Conservation (phyloP, 192 early-diverging fungal genomes). For the Spinellus fusiger region DNA sequence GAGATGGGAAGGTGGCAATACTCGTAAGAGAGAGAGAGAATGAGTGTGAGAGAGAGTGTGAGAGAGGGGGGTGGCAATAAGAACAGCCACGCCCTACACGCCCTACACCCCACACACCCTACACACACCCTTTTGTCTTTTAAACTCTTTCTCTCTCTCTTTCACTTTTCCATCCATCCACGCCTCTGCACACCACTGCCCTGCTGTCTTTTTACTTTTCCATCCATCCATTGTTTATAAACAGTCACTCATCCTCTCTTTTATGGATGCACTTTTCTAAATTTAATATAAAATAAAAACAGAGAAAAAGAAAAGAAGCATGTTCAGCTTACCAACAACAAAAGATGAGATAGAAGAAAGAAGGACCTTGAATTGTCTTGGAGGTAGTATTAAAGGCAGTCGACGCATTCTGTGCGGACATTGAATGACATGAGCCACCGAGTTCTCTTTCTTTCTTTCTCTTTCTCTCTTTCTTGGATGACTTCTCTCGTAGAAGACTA, state of each 20-base stretch:
- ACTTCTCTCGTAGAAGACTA: too few relatives aligned
- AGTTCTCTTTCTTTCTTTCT: background rate
- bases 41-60: too few relatives aligned
- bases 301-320: background rate
- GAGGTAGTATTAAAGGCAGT: background rate
- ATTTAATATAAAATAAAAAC: background rate
- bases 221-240: background rate
- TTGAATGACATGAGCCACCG: background rate
- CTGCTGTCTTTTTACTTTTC: background rate
- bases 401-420: background rate
- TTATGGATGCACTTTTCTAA: background rate
- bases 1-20: too few relatives aligned
- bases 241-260: background rate
- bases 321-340: constrained; percentile 14
- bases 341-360: constrained; percentile 19
- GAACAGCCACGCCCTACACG: too few relatives aligned
- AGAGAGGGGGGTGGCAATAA: too few relatives aligned
- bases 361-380: constrained; percentile 3
- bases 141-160: too few relatives aligned
- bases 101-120: too few relatives aligned
- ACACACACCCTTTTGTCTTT: too few relatives aligned
- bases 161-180: too few relatives aligned
- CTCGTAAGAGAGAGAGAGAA: too few relatives aligned
- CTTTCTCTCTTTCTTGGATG: background rate
- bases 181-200: too few relatives aligned